phyloP scores from a whole-genome alignment of 345 rosid species.

The Moricandia arvensis region DNA sequence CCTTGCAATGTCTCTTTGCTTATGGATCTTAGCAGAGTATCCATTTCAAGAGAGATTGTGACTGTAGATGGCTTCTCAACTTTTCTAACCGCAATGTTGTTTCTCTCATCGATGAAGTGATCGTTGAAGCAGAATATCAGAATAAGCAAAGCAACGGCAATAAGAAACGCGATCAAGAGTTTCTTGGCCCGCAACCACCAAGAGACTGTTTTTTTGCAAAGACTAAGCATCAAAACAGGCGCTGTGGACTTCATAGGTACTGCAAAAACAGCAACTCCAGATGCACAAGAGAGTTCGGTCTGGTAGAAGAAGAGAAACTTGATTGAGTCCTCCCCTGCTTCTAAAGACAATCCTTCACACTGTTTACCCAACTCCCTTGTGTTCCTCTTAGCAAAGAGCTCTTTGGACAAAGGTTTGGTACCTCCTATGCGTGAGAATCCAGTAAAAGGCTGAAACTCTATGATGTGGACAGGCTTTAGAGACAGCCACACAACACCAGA shows the following conservation, averaged over 20 bases:
- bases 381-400: slow-evolving; percentile 54
- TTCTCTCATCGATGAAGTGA: slow-evolving; percentile 37
- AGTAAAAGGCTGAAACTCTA: slow-evolving; percentile 55
- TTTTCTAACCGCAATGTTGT: slow-evolving; percentile 22
- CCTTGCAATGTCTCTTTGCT: slow-evolving; percentile 37
- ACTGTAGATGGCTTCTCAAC: slow-evolving; percentile 49
- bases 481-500: slow-evolving; percentile 77
- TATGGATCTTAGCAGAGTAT: slow-evolving; percentile 43
- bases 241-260: slow-evolving; percentile 72
- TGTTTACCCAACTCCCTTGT: slow-evolving; percentile 59
- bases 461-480: slow-evolving; percentile 48
- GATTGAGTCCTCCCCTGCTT: slow-evolving; percentile 65
- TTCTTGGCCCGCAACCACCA: slow-evolving; percentile 72
- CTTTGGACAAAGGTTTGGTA: slow-evolving; percentile 50
- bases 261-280: slow-evolving; percentile 50
- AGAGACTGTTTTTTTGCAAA: slow-evolving; percentile 60
- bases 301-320: slow-evolving; percentile 59
- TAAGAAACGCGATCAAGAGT: slow-evolving; percentile 39
- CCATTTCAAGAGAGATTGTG: slow-evolving; percentile 44
- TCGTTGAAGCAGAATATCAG: slow-evolving; percentile 50
- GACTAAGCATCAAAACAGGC: slow-evolving; percentile 51
- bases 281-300: slow-evolving; percentile 51
- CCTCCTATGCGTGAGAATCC: slow-evolving; percentile 38
- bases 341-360: slow-evolving; percentile 51
- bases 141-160: slow-evolving; percentile 46